phyloP scores from a whole-genome alignment of 176 grass and related monocot species.

The Carex parvula region DNA sequence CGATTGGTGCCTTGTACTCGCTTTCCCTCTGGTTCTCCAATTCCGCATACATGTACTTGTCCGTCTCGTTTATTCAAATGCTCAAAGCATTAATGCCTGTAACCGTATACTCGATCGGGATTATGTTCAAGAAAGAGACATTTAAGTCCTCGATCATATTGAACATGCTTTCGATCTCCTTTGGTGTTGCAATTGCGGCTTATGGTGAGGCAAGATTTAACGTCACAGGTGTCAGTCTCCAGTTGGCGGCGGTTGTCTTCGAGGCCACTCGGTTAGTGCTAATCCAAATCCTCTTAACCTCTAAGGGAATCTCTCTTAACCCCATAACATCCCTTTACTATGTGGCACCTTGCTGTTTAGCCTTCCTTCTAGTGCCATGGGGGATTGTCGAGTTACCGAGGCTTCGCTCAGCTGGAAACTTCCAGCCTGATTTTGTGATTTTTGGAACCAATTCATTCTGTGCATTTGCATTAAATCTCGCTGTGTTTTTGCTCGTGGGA shows the following conservation, averaged over 20 bases:
- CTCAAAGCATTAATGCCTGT: conserved; percentile 99
- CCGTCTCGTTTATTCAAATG: conserved; percentile 99
- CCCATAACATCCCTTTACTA: conserved; percentile 96
- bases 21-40: conserved; percentile 99
- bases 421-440: conserved; percentile 75
- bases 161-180: conserved; percentile 99
- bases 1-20: conserved; percentile 91
- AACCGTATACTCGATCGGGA: conserved; percentile 80
- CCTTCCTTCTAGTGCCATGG: conserved; percentile 81
- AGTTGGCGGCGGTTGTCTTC: conserved; percentile 78
- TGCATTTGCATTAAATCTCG: conserved; percentile 91
- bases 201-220: conserved; percentile 92
- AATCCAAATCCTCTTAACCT: conserved; percentile 97
- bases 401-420: conserved; percentile 41
- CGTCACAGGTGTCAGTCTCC: conserved; percentile 59
- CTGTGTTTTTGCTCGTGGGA: conserved; percentile 86
- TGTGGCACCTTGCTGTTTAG: conserved; percentile 80
- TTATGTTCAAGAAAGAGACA: conserved; percentile 78
- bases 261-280: conserved; percentile 89
- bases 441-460: conserved; percentile 90
- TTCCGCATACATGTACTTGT: conserved; percentile 97
- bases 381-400: conserved; percentile 70
- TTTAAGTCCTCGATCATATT: conserved; percentile 62
- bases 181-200: conserved; percentile 88
- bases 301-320: conserved; percentile 91